phyloP scores from a whole-genome alignment of 169 alveolate species.

The Eimeria sp. region DNA sequence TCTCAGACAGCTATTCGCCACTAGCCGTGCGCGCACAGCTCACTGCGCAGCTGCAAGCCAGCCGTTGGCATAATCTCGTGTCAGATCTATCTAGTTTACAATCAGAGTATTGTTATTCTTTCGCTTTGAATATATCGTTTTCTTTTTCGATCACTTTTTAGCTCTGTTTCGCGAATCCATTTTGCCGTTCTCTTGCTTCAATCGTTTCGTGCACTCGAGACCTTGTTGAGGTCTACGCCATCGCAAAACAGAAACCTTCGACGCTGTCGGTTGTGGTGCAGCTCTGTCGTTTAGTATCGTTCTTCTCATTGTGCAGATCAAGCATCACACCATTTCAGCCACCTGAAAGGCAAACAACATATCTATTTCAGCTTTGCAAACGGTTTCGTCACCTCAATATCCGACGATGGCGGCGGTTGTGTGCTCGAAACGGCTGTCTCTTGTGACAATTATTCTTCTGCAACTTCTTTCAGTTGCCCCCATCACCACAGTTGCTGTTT shows the following conservation, averaged over 20 bases:
- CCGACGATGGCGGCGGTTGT: background rate
- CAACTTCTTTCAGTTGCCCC: background rate
- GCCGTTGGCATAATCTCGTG: background rate
- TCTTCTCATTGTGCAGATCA: background rate
- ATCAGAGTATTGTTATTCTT: background rate
- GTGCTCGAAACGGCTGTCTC: background rate
- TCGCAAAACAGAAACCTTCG: background rate
- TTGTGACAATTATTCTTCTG: background rate
- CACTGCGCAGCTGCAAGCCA: background rate
- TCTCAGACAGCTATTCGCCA: background rate
- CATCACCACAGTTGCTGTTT: background rate
- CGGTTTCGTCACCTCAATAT: background rate
- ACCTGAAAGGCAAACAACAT: background rate
- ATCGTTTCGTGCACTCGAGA: background rate
- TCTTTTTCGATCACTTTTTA: background rate
- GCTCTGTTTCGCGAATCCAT: background rate
- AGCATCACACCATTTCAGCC: background rate
- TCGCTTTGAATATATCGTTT: background rate
- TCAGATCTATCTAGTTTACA: conserved; percentile 6
- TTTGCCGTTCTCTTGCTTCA: background rate
- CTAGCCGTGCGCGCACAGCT: background rate
- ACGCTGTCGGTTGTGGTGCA: background rate
- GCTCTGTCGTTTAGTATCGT: background rate
- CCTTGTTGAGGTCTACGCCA: background rate
- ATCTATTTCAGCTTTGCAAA: background rate